A percentile compares a stretch with the other conserved stretches of the same genome.
phyloP scores from a whole-genome alignment of 768 basidiomycete species.

The Sistotremastrum suecicum region DNA sequence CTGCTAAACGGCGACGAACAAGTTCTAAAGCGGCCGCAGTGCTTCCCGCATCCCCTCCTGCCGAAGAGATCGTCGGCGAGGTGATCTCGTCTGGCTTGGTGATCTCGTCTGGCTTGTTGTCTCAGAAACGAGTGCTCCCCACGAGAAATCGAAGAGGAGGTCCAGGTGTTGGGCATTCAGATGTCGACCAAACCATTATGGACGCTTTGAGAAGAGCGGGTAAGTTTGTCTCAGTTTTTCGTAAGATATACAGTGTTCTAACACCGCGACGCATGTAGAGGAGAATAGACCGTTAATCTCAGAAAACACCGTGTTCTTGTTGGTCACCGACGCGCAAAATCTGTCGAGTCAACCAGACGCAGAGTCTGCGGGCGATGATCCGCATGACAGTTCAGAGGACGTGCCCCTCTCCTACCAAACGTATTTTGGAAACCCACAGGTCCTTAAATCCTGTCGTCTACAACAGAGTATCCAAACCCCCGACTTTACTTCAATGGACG shows the following conservation, averaged over 20 bases:
- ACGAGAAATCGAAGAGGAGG: conserved; percentile 70
- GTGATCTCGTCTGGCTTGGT: not conserved
- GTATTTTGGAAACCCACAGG: conserved; percentile 69
- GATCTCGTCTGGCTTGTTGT: not conserved
- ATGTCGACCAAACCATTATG: conserved; percentile 71
- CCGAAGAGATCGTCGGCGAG: no score
- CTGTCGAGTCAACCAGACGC: no score
- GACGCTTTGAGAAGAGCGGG: conserved; percentile 56
- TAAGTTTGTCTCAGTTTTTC: conserved; percentile 38
- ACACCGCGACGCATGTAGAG: conserved; percentile 23
- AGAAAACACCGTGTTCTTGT: conserved; percentile 43
- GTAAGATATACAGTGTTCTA: not conserved
- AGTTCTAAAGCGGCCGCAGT: no score
- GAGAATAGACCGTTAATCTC: conserved; percentile 66
- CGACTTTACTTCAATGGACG: conserved; percentile 36
- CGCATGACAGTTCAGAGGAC: conserved; percentile 29
- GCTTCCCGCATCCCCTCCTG: no score
- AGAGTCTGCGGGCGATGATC: conserved; percentile 18
- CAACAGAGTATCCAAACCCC: conserved; percentile 70
- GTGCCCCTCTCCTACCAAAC: conserved; percentile 51
- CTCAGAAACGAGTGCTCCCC: conserved; percentile 67
- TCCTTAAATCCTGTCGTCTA: conserved; percentile 53
- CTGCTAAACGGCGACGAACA: no score
- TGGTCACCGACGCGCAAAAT: conserved; percentile 50
- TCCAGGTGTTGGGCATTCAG: conserved; percentile 65